A percentile compares a stretch with the other conserved stretches of the same genome.
These are phyloP conservation scores for Boeremia lycopersici DNA, from an alignment of 2,329 filamentous ascomycete genomes.

Conservation along the genomic window DNA sequence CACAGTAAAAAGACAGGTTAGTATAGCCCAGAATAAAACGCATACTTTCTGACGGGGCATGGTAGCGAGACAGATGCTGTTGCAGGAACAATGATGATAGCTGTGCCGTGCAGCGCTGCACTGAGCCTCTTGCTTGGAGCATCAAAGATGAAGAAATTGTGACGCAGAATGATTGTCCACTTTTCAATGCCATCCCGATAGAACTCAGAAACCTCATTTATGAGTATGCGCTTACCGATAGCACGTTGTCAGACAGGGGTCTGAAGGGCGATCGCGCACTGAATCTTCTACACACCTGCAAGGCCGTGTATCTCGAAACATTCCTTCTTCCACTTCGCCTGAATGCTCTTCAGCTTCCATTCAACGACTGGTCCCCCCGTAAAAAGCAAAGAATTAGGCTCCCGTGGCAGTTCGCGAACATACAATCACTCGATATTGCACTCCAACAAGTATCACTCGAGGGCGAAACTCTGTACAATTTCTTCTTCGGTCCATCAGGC, in stretches of 20 bases:
- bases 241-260: not conserved
- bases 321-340: constrained; percentile 20
- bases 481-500: not conserved
- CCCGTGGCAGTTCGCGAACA: constrained; percentile 25
- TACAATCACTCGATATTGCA: constrained; percentile 23
- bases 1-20: not conserved
- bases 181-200: constrained; percentile 20
- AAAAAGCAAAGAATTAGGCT: not conserved
- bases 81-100: not conserved
- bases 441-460: constrained; percentile 22
- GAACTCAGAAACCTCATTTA: constrained; percentile 29
- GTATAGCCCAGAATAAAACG: not conserved
- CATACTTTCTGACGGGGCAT: not conserved
- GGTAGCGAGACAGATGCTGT: not conserved
- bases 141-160: constrained; percentile 1
- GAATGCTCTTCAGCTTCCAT: constrained; percentile 8
- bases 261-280: constrained; percentile 11
- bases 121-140: constrained; percentile 28
- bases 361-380: not conserved
- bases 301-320: constrained; percentile 30
- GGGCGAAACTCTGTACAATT: not conserved
- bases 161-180: constrained; percentile 14
- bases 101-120: constrained; percentile 4
- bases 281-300: constrained; percentile 24
- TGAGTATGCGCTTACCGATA: constrained; percentile 21